phyloP scores from a whole-genome alignment of 2,329 filamentous ascomycete genomes.

The Exophiala sp. region DNA sequence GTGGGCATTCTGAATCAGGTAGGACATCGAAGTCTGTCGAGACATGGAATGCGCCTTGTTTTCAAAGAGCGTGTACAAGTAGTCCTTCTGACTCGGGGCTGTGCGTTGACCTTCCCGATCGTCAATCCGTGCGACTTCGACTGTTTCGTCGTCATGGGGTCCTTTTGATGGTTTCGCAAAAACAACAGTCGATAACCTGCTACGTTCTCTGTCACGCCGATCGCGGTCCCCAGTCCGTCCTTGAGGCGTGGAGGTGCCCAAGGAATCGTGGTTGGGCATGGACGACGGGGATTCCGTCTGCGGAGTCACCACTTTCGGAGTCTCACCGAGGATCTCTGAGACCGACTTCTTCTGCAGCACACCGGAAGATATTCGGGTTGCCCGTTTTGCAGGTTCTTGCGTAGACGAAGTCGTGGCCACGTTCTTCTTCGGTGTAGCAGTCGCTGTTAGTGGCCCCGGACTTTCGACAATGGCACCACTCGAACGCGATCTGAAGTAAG shows the following conservation, averaged over 20 bases:
- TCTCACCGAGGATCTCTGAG: conserved; percentile 63
- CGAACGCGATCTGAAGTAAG: conserved; percentile 21
- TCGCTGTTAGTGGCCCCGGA: conserved; percentile 23
- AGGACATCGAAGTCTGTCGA: conserved; percentile 52
- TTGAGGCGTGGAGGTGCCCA: conserved; percentile 34
- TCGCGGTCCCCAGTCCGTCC: conserved; percentile 47
- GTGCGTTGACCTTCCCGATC: conserved; percentile 37
- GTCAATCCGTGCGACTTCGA: conserved; percentile 33
- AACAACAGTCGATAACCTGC: conserved; percentile 66
- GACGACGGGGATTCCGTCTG: conserved; percentile 32
- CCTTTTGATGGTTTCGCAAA: conserved; percentile 62
- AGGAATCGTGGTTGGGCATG: conserved; percentile 27
- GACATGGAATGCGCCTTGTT: conserved; percentile 53
- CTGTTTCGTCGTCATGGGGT: conserved; percentile 43
- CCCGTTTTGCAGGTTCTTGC: conserved; percentile 49
- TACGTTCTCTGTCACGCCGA: conserved; percentile 53
- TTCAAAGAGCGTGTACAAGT: conserved; percentile 59
- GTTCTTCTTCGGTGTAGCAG: conserved; percentile 29
- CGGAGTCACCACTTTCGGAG: conserved; percentile 38
- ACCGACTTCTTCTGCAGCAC: conserved; percentile 66
- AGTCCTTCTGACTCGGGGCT: conserved; percentile 55
- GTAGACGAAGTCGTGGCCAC: conserved; percentile 30
- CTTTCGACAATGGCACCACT: conserved; percentile 23
- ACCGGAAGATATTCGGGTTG: conserved; percentile 63
- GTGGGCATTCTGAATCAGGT: conserved; percentile 72